A percentile compares a stretch with the other conserved stretches of the same genome.
Conservation (phyloP, 495 filamentous ascomycete species). For the Penicillium parvum region DNA sequence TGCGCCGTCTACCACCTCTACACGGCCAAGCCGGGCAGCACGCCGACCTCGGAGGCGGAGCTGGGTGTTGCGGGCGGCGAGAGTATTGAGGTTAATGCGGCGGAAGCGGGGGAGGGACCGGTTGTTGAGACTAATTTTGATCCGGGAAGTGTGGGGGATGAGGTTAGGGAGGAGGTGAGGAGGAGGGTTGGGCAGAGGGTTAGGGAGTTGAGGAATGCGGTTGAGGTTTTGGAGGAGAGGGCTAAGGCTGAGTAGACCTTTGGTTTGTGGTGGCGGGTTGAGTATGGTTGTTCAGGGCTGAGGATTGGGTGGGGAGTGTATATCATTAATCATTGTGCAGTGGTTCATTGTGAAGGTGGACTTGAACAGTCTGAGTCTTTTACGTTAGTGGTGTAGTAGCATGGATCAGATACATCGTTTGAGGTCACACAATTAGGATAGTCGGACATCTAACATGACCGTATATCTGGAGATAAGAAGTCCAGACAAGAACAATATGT, state of each 20-base stretch:
- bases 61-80: no score
- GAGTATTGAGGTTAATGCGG: not conserved
- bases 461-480: slow-evolving; percentile 2
- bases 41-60: not conserved
- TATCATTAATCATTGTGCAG: no score
- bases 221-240: slow-evolving; percentile 40
- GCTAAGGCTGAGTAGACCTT: slow-evolving; percentile 28
- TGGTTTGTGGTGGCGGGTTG: not conserved
- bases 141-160: slow-evolving; percentile 22
- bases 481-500: not conserved
- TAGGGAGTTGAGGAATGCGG: slow-evolving; percentile 40
- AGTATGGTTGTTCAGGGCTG: not conserved
- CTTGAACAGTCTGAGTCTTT: no score
- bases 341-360: no score
- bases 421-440: no score
- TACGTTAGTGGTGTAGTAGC: no score
- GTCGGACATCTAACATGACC: no score
- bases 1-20: slow-evolving; percentile 35
- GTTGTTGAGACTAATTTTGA: slow-evolving; percentile 33
- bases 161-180: slow-evolving; percentile 34
- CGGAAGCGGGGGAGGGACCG: slow-evolving; percentile 4
- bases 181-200: slow-evolving; percentile 40
- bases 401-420: no score
- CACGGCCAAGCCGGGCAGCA: slow-evolving; percentile 16
- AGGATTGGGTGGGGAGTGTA: not conserved